Evolutionary conservation across 73 alveolate genomes (phyloP), one percentile per base, ranked within the genome.

Genomic region (Stentor coeruleus): DNA sequence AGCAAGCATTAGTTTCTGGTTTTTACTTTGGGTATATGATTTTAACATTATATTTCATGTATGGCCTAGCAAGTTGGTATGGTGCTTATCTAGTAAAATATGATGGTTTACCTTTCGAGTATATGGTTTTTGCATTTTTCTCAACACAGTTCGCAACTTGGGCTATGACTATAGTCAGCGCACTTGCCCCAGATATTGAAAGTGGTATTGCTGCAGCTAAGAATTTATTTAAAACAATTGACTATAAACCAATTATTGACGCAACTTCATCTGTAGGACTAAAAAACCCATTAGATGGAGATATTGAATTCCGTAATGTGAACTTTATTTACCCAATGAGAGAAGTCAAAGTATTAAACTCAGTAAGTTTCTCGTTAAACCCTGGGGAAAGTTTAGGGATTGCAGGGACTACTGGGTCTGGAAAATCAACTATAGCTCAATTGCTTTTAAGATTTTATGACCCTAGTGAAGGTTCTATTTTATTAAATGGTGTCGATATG

Each of bases 381-480:
- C 85, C 89, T 0, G 96, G 96, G 0, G 88, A 90, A 79, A 93
- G 88, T 36, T 86, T 93, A 3, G 98, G 97, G 33, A 86, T 95
- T 59, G 96, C 92, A 20, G 97, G 98, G 6, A 81, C 95, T 4
- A 88, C 96, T 36, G 99, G 99, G 33, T 87, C 96, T 77, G 99
- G 99, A 38, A 96, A 96, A 82, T 87, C 95, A 38, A 94, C 99
- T 2, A 58, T 96, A 30, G 91, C 90, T 15, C 83, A 90, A 74
- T 81, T 95, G 30, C 59, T 95, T n/a, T 75, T 86, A 82, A 85
- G 97, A 77, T 94, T 95, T 82, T 95, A 95, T 87, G 98, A 95
- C 72, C 91, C 93, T n/a, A 76, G 84, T 11, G 81, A 76, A 6
- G 99, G 99, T 0, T 20, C 35, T 20, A 57, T 57, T 57, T 57